Conservation (phyloP, 805 yeast genomes). For the Saturnispora quitensis region DNA sequence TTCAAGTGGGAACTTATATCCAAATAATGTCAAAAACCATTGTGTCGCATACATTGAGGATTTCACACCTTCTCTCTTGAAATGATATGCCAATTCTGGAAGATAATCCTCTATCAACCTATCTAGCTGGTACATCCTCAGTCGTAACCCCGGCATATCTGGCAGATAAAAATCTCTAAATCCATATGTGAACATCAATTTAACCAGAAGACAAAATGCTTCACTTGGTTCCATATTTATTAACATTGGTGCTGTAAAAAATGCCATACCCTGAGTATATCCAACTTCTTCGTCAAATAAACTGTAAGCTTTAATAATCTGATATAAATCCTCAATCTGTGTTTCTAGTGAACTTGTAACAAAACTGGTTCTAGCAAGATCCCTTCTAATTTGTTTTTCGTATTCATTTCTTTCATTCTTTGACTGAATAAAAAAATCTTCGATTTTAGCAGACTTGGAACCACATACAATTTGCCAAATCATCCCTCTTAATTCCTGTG, state of each 20-base stretch:
- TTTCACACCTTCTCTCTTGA: conserved; percentile 76
- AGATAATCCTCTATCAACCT: conserved; percentile 67
- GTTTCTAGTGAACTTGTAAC: conserved; percentile 49
- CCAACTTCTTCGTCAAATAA: conserved; percentile 89
- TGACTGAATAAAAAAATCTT: conserved; percentile 44
- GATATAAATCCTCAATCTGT: conserved; percentile 55
- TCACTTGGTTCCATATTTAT: conserved; percentile 77
- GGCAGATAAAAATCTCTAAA: conserved; percentile 71
- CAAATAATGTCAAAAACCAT: conserved; percentile 93
- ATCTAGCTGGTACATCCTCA: conserved; percentile 83
- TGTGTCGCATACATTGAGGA: conserved; percentile 97
- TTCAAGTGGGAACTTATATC: conserved; percentile 86
- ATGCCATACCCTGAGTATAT: conserved; percentile 97
- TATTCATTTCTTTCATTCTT: conserved; percentile 47
- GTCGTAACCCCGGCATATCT: conserved; percentile 89
- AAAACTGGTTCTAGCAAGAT: conserved; percentile 77
- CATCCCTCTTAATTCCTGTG: conserved; percentile 76
- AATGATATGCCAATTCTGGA: conserved; percentile 67
- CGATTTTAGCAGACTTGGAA: conserved; percentile 58
- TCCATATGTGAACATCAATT: conserved; percentile 78
- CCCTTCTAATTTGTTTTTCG: conserved; percentile 72
- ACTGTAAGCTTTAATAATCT: conserved; percentile 76
- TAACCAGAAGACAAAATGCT: conserved; percentile 71
- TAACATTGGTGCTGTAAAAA: conserved; percentile 75
- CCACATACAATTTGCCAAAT: conserved; percentile 86